These are phyloP conservation scores for Fistulinella staudtii DNA, from an alignment of 1,284 basidiomycete species.

Conservation along the genomic window DNA sequence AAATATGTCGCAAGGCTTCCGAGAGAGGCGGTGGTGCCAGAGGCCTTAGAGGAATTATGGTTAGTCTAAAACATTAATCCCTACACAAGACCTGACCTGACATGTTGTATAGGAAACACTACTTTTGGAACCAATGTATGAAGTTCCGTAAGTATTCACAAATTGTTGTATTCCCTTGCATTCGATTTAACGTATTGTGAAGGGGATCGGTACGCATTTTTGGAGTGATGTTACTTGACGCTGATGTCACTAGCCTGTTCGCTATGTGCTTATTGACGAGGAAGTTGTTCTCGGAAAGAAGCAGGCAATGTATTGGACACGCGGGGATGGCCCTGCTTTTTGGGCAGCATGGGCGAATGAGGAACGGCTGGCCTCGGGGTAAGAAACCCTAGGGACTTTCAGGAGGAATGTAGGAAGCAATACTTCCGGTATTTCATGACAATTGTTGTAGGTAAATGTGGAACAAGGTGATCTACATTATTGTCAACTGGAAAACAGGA, in stretches of 20 bases:
- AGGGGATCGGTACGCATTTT: constrained; percentile 44
- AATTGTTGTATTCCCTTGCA: not conserved
- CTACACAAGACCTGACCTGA: constrained; percentile 1
- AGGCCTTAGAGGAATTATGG: constrained; percentile 86
- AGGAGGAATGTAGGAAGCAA: constrained; percentile 1
- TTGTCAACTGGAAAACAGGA: constrained; percentile 7
- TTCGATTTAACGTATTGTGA: constrained; percentile 6
- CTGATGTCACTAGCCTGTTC: constrained; percentile 43
- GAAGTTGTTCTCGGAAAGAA: constrained; percentile 48
- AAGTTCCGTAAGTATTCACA: constrained; percentile 72
- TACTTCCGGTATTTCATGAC: constrained; percentile 28
- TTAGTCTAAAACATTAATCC: constrained; percentile 30
- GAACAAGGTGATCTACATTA: constrained; percentile 33
- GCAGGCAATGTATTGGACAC: constrained; percentile 57
- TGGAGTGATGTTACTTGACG: not conserved
- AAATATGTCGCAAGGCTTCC: constrained; percentile 74
- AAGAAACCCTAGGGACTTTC: too few relatives aligned
- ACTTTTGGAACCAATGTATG: constrained; percentile 85
- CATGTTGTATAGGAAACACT: constrained; percentile 59
- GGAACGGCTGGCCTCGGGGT: constrained; percentile 31
- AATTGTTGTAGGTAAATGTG: constrained; percentile 27
- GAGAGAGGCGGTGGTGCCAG: constrained; percentile 87
- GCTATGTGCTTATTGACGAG: constrained; percentile 59
- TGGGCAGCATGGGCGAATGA: constrained; percentile 53
- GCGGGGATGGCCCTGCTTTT: constrained; percentile 52